Conservation (phyloP, 441 rosid genomes). For the Gossypium gossypioides region DNA sequence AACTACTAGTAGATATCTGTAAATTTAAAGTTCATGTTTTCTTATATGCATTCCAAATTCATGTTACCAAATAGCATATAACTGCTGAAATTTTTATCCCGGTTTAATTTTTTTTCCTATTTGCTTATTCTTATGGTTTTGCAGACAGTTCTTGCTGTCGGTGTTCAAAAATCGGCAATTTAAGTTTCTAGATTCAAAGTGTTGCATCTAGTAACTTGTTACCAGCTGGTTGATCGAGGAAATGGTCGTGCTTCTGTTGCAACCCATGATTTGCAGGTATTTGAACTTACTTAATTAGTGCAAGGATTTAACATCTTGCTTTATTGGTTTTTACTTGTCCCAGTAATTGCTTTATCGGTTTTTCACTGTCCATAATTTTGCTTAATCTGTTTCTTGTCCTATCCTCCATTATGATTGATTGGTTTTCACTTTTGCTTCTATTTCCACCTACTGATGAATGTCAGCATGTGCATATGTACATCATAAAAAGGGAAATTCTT, state of each 20-base stretch:
- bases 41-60: too few relatives aligned
- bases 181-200: neutral
- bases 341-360: too few relatives aligned
- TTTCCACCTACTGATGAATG: neutral
- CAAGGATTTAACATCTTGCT: too few relatives aligned
- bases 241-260: neutral
- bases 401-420: neutral
- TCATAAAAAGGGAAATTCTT: neutral
- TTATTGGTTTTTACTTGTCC: too few relatives aligned
- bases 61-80: too few relatives aligned
- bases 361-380: neutral
- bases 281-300: neutral
- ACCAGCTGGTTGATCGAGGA: constrained; percentile 1
- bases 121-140: neutral
- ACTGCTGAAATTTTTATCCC: too few relatives aligned
- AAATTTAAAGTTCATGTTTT: too few relatives aligned
- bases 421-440: neutral
- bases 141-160: neutral
- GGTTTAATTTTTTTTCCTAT: too few relatives aligned
- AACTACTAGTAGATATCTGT: neutral
- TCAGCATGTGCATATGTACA: neutral
- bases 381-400: neutral
- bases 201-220: neutral
- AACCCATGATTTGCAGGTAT: neutral
- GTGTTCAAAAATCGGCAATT: constrained; percentile 3